Conservation (phyloP, 2,329 filamentous ascomycete genomes). For the Xylariaceae sp. region DNA sequence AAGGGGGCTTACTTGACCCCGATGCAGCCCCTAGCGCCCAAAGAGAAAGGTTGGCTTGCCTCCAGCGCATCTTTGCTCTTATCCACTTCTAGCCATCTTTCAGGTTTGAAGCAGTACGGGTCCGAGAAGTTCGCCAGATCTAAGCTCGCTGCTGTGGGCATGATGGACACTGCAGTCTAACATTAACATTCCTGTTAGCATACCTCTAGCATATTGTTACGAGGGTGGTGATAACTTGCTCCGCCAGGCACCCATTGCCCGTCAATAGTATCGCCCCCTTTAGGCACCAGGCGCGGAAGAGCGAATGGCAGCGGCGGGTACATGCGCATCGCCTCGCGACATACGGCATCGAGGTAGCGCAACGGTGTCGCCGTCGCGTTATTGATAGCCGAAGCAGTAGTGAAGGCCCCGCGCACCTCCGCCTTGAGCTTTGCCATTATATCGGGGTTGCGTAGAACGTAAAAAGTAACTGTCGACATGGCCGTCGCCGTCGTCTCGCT, state of each 20-base stretch:
- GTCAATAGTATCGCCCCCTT: constrained; percentile 19
- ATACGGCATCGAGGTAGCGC: background rate
- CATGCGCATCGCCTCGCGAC: constrained; percentile 6
- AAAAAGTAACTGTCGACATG: background rate
- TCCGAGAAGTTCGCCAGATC: constrained; percentile 22
- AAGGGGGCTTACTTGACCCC: no score
- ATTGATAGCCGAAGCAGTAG: background rate
- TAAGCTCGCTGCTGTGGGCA: constrained; percentile 27
- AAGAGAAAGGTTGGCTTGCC: constrained; percentile 27
- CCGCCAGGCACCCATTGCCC: constrained; percentile 25
- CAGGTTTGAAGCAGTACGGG: constrained; percentile 25
- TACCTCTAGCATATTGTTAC: background rate
- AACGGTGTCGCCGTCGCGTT: background rate
- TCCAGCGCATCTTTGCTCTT: background rate
- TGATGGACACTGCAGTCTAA: constrained; percentile 25
- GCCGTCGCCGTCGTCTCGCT: background rate
- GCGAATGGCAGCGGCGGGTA: constrained; percentile 18
- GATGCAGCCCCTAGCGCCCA: constrained; percentile 21
- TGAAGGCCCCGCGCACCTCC: background rate
- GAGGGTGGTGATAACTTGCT: constrained; percentile 9
- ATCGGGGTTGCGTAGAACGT: background rate
- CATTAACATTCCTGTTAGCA: background rate
- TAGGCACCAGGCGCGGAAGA: constrained; percentile 12
- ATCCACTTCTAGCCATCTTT: constrained; percentile 25
- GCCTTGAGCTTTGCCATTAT: background rate